Evolutionary conservation across 2,329 filamentous ascomycete species (phyloP).

Genomic region (Ascochyta rabiei): DNA sequence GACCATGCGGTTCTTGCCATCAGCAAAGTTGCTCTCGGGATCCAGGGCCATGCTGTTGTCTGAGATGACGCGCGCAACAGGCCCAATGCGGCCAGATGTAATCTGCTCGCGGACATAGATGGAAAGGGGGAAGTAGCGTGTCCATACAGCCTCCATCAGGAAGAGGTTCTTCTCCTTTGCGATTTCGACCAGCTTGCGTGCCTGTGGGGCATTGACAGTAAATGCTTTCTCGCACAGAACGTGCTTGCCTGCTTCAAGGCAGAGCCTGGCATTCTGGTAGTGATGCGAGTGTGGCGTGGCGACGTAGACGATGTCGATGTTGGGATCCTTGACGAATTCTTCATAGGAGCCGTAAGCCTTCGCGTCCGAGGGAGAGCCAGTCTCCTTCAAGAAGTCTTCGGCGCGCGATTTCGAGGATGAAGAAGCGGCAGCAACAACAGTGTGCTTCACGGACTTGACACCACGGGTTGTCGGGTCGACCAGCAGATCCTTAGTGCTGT

Average conservation of each 20-base stretch:
- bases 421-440: slow-evolving; percentile 79
- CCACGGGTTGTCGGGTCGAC: slow-evolving; percentile 72
- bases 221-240: slow-evolving; percentile 92
- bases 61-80: slow-evolving; percentile 62
- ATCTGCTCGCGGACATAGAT: slow-evolving; percentile 74
- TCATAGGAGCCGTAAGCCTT: slow-evolving; percentile 81
- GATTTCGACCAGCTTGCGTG: slow-evolving; percentile 72
- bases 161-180: slow-evolving; percentile 70
- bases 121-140: slow-evolving; percentile 83
- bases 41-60: slow-evolving; percentile 66
- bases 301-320: slow-evolving; percentile 86
- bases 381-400: slow-evolving; percentile 72
- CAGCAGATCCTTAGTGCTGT: slow-evolving; percentile 73
- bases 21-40: slow-evolving; percentile 61
- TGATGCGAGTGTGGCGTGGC: slow-evolving; percentile 92
- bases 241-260: slow-evolving; percentile 80
- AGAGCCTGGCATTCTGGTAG: slow-evolving; percentile 89
- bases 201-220: slow-evolving; percentile 80
- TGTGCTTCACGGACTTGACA: slow-evolving; percentile 75
- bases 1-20: slow-evolving; percentile 72
- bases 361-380: slow-evolving; percentile 70
- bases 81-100: slow-evolving; percentile 59
- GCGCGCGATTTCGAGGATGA: slow-evolving; percentile 75
- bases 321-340: slow-evolving; percentile 77
- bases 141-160: slow-evolving; percentile 75